Base-by-base conservation (phyloP, 2,329 filamentous ascomycete species). In the Xylariaceae sp. region DNA sequence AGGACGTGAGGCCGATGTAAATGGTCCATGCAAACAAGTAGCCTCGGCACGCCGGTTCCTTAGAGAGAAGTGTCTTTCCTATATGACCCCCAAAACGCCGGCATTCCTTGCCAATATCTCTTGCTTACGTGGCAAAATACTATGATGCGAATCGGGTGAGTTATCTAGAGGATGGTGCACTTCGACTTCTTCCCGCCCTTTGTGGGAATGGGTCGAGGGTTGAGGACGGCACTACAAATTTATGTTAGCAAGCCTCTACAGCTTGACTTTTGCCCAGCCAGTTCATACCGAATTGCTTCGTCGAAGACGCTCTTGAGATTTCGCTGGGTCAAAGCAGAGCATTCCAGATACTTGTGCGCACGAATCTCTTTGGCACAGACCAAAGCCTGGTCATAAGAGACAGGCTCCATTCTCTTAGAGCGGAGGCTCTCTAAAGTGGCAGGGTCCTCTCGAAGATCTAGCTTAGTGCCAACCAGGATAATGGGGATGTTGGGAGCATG, bases 301-400 rank as follows among this genome's bases (percentile, higher is more conserved):
- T 99, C 95, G 73, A 99, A 99, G 45, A 99, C 95, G 70, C 92
- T 96, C 87, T 99, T 99, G 68, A 99, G 78, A 76, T 97, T 97
- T 71, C 94, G 84, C 81, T 98, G 95, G 33, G 95, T 99, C 66
- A 99, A 81, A 44, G 95, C 95, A 49, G 95, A 98, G 79, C 95
- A 99, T 79, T 99, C 95, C 37, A 98, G 84, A 78, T 99, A 99
- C 79, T 97, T 98, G 79, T 95, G 91, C 41, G 95, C 94, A 73
- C 87, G 89, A 77, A 99, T 97, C 70, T 97, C 93, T 80, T 96
- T 96, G 62, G 92, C 92, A 63, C 94, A 90, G 64, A 88, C 80
- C 62, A 96, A 82, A 34, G 92, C 95, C 76, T 96, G 91, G 75
- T 96, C 92, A 76, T 96, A 98, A 51, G 91, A 89, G 59, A 98